Conservation (phyloP, 495 filamentous ascomycete genomes). For the Haplographium delicatum region DNA sequence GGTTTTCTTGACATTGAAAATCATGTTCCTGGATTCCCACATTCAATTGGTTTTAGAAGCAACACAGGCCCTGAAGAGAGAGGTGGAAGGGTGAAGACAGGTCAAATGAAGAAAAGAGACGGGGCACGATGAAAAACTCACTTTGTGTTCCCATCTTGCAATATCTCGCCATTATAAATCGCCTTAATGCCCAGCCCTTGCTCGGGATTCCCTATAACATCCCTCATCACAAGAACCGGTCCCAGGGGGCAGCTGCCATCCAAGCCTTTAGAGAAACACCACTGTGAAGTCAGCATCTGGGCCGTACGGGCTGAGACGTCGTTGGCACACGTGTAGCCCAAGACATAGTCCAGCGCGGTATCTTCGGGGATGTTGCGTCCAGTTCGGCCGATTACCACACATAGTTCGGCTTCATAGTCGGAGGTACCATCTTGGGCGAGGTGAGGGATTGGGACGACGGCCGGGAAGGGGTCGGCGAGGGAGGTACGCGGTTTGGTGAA, state of each 20-base stretch:
- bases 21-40: conserved; percentile 27
- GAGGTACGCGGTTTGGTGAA: conserved; percentile 45
- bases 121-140: no score
- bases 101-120: no score
- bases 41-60: not conserved
- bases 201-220: conserved; percentile 9
- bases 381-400: conserved; percentile 35
- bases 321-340: conserved; percentile 44
- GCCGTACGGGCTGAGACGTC: conserved; percentile 42
- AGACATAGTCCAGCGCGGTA: conserved; percentile 42
- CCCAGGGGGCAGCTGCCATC: no score
- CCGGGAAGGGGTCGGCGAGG: conserved; percentile 39
- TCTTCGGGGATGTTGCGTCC: conserved; percentile 39
- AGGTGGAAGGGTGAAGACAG: no score
- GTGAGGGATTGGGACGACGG: conserved; percentile 37
- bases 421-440: conserved; percentile 39
- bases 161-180: conserved; percentile 33
- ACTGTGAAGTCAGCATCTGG: conserved; percentile 32
- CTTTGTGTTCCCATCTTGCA: conserved; percentile 32
- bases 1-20: conserved; percentile 25
- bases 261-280: conserved; percentile 20
- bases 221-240: conserved; percentile 30
- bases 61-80: no score
- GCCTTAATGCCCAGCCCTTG: conserved; percentile 27
- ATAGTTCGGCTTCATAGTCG: conserved; percentile 45